Evolutionary conservation across 345 rosid species (phyloP), one percentile per base, ranked within the genome.

Genomic region (Triadica sebifera): DNA sequence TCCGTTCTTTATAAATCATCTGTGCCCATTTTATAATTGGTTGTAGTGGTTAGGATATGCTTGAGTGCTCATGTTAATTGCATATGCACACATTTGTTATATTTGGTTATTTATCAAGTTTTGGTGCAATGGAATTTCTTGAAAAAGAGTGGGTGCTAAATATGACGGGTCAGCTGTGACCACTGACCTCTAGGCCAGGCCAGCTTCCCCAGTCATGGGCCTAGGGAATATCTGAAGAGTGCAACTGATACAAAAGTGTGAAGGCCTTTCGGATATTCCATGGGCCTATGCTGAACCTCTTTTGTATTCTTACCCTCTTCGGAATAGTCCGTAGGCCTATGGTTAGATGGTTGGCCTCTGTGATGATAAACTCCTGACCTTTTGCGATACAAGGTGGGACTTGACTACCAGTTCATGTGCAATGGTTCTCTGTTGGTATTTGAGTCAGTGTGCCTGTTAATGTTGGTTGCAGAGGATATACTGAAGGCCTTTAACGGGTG

Each of bases 401-500:
- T 60, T 24, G 19, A 61, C n/a, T 57, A 1, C 12, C 47, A 1
- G 47, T 43, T n/a, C 47, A 0, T 20, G 22, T 37, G 3, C 22
- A 62, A 6, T 62, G 67, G 47, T 37, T 29, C 37, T 43, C 10
- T 43, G 47, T n/a, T 43, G 34, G 17, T 29, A 11, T 6, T 20
- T 57, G 4, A 8, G 25, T 55, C 3, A 65, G 34, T 15, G 50
- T 74, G 41, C 4, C 19, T 75, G 5, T 58, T 58, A 22, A 45
- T 81, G 47, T 50, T 79, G 57, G 69, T 50, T 80, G 77, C 73
- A 94, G 97, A 86, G 89, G 89, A 94, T 66, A 89, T 92, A 80
- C 57, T 92, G 80, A 64, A 81, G 73, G 96, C 98, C 71, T 91
- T 83, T 75, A 88, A 86, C 75, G 80, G 71, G 76, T 94, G 98